Evolutionary conservation across 192 early-diverging fungal species (phyloP).

Genomic region (Podila verticillata): DNA sequence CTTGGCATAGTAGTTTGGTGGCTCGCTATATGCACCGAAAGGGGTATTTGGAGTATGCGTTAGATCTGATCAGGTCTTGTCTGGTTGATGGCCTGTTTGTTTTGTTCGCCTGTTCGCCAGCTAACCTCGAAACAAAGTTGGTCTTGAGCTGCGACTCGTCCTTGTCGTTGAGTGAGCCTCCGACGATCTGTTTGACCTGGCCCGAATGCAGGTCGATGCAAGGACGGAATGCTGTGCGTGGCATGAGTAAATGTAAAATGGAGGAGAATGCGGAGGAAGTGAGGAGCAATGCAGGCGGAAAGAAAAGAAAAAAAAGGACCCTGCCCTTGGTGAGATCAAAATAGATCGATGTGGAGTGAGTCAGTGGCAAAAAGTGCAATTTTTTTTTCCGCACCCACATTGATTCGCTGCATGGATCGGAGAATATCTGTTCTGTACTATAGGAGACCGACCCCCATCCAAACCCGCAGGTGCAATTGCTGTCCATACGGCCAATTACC

Average conservation of each 20-base stretch:
- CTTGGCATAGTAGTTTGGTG: conserved; percentile 82
- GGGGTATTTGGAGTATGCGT: background rate
- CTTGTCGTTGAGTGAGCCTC: conserved; percentile 84
- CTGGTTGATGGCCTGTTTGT: background rate
- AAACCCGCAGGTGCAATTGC: too few relatives aligned
- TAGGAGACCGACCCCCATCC: too few relatives aligned
- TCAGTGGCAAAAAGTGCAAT: too few relatives aligned
- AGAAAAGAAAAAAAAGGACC: background rate
- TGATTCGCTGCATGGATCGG: too few relatives aligned
- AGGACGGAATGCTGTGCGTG: conserved; percentile 82
- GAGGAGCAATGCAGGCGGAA: background rate
- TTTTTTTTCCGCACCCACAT: too few relatives aligned
- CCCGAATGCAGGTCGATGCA: conserved; percentile 99
- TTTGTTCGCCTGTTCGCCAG: too few relatives aligned
- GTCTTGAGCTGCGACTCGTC: conserved; percentile 71
- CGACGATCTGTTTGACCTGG: conserved; percentile 99
- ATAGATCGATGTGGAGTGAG: too few relatives aligned
- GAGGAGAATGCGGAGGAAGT: background rate
- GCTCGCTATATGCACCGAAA: conserved; percentile 58
- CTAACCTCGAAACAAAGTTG: conserved; percentile 90
- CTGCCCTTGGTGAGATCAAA: too few relatives aligned
- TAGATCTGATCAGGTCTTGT: background rate
- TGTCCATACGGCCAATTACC: too few relatives aligned
- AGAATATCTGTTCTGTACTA: too few relatives aligned
- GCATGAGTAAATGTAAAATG: background rate